These are phyloP conservation scores for Sporothrix inflata DNA, from an alignment of 2,329 filamentous ascomycete species.

Conservation along the genomic window DNA sequence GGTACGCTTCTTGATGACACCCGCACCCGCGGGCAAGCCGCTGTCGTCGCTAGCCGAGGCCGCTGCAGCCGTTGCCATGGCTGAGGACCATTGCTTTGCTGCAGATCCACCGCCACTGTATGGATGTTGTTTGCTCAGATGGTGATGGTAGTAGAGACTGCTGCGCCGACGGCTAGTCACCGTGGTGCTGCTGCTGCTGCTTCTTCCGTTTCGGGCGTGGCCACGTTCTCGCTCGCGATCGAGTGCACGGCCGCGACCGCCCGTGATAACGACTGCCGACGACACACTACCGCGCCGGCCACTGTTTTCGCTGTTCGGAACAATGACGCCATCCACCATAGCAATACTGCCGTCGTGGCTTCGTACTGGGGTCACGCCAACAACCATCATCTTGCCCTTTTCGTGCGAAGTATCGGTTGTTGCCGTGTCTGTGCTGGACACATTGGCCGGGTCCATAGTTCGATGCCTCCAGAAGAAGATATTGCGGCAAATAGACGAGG, in stretches of 20 bases:
- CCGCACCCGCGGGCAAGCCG: neutral
- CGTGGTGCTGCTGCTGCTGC: slow-evolving; percentile 10
- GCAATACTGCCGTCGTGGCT: neutral
- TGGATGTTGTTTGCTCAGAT: slow-evolving; percentile 17
- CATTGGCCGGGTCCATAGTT: neutral
- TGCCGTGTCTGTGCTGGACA: neutral
- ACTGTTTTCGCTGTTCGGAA: neutral
- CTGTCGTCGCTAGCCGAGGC: slow-evolving; percentile 21
- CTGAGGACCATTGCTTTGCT: neutral
- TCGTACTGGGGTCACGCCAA: neutral
- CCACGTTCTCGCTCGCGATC: neutral
- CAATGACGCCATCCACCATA: neutral
- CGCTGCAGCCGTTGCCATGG: neutral
- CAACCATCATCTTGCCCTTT: neutral
- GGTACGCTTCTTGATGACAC: slow-evolving; percentile 29
- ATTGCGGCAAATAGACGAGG: neutral
- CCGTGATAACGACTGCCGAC: neutral
- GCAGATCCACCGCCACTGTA: neutral
- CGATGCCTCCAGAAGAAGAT: neutral
- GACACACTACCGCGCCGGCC: neutral
- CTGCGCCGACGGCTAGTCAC: slow-evolving; percentile 15
- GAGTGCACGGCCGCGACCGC: slow-evolving; percentile 12
- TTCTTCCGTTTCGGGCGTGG: neutral
- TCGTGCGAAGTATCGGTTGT: neutral
- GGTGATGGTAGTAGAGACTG: slow-evolving; percentile 23